Base-by-base conservation (phyloP, 2,329 filamentous ascomycete species). In the Clonostachys solani region DNA sequence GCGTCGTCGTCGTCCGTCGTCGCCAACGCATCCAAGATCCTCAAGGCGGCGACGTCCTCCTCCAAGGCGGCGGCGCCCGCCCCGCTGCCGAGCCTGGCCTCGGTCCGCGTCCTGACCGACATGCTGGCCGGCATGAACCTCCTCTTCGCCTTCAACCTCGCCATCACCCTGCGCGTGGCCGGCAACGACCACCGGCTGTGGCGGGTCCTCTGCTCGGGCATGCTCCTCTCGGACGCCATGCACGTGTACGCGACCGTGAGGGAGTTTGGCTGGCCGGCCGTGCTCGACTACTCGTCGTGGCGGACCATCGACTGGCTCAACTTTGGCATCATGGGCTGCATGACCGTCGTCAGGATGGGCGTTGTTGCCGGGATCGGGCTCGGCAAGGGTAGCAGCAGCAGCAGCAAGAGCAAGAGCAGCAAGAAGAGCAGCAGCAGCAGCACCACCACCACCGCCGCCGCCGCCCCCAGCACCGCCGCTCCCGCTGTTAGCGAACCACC, bases 201-300 rank as follows among this genome's bases (percentile, higher is more conserved):
- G 67, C 55, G 60, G 19, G 40, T 64, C 36, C 47, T 68, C 44
- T 67, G 61, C 48, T 50, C 51, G 55, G 85, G 84, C 54, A 73
- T 84, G 38, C 78, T 79, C 8, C 76, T 84, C 51, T 87, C 85
- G 59, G 84, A 83, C 0, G 63, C 70, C 2, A 61, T 65, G 33
- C 64, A 72, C 33, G 65, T 49, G 13, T 38, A 23, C 16, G 47
- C 43, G 33, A 46, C 37, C 16, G 45, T 45, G 15, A 40, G 47
- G 33, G 50, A 50, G 47, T 40, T 43, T 23, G 50, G 45, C 33
- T 41, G 33, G 10, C 29, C 17, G 33, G 35, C n/a, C 36, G 35
- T 16, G 40, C 12, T 33, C 19, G 46, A 16, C 37, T 15, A 44
- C 12, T 17, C 9, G 3, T 16, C 18, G 7, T 52, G 50, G 50